Evolutionary conservation across 1,284 basidiomycete genomes (phyloP).

Genomic region (Trametes polyzona): DNA sequence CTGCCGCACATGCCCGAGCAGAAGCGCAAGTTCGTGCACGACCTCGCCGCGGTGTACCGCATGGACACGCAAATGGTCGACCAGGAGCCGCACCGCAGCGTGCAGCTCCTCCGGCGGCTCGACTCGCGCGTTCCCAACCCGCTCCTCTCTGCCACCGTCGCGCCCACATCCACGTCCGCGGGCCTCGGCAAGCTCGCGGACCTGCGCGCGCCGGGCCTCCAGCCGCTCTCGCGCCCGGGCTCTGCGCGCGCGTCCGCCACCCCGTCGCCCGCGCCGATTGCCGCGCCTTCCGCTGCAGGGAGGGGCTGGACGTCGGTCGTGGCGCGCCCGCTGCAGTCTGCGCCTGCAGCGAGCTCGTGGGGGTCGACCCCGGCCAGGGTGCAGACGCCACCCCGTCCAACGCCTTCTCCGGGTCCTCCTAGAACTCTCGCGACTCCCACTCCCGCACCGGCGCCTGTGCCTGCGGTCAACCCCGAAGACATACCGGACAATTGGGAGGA

Average conservation of each 20-base stretch:
- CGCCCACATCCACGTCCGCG: constrained; percentile 31
- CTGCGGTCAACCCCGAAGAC: constrained; percentile 21
- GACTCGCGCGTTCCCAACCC: constrained; percentile 81
- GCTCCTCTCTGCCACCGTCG: constrained; percentile 56
- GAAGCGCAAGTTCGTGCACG: constrained; percentile 79
- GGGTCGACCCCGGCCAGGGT: constrained; percentile 12
- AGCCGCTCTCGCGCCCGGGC: constrained; percentile 23
- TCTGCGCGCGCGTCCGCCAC: constrained; percentile 22
- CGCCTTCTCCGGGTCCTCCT: constrained; percentile 15
- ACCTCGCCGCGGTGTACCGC: constrained; percentile 77
- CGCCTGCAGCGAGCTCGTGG: constrained; percentile 28
- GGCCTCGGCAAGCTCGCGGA: constrained; percentile 62
- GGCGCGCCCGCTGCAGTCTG: constrained; percentile 24
- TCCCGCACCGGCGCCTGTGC: constrained; percentile 1
- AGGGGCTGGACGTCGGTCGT: constrained; percentile 47
- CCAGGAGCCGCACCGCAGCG: constrained; percentile 79
- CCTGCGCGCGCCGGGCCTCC: constrained; percentile 41
- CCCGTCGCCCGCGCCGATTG: constrained; percentile 16
- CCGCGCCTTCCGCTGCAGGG: constrained; percentile 11
- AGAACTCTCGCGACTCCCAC: constrained; percentile 2
- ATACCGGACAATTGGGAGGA: constrained; percentile 62
- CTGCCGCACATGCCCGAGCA: constrained; percentile 82
- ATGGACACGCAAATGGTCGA: constrained; percentile 85
- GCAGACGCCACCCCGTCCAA: constrained; percentile 14
- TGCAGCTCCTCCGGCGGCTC: constrained; percentile 78